phyloP scores from a whole-genome alignment of 2,329 filamentous ascomycete genomes.

The Hymenoscyphus salicellus region DNA sequence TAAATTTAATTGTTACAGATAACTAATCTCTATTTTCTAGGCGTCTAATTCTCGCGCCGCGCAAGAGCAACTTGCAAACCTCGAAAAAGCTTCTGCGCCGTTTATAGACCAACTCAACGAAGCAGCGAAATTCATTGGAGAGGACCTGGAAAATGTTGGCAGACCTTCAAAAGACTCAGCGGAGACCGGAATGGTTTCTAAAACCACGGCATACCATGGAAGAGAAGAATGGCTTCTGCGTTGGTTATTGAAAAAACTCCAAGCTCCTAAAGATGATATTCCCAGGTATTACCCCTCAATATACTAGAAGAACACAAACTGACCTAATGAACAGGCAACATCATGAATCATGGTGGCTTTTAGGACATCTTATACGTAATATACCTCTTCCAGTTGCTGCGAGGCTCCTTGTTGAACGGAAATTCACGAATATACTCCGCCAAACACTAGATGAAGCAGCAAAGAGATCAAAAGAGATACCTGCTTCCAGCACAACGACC shows the following conservation, averaged over 20 bases:
- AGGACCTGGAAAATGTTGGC: constrained; percentile 27
- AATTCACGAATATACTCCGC: constrained; percentile 65
- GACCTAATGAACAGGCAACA: constrained; percentile 15
- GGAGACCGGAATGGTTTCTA: constrained; percentile 1
- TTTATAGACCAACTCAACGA: constrained; percentile 37
- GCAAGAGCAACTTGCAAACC: constrained; percentile 33
- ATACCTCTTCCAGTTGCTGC: constrained; percentile 69
- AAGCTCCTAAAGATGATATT: constrained; percentile 38
- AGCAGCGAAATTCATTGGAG: constrained; percentile 35
- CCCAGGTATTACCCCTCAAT: constrained; percentile 13
- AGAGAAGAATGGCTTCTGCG: constrained; percentile 65
- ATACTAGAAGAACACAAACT: background rate
- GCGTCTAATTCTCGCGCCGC: constrained; percentile 32
- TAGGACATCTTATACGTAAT: constrained; percentile 59
- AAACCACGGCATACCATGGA: constrained; percentile 28
- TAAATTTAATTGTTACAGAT: background rate
- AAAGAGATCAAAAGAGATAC: constrained; percentile 31
- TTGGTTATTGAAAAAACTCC: constrained; percentile 62
- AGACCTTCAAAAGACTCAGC: constrained; percentile 10
- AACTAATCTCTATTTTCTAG: constrained; percentile 20
- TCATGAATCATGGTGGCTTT: constrained; percentile 53
- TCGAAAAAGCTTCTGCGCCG: constrained; percentile 36
- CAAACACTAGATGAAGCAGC: constrained; percentile 59
- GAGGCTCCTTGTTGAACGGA: constrained; percentile 66
- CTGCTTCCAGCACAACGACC: background rate